These are phyloP conservation scores for Malus sieversii DNA, from an alignment of 306 rosid genomes.

Conservation along the genomic window DNA sequence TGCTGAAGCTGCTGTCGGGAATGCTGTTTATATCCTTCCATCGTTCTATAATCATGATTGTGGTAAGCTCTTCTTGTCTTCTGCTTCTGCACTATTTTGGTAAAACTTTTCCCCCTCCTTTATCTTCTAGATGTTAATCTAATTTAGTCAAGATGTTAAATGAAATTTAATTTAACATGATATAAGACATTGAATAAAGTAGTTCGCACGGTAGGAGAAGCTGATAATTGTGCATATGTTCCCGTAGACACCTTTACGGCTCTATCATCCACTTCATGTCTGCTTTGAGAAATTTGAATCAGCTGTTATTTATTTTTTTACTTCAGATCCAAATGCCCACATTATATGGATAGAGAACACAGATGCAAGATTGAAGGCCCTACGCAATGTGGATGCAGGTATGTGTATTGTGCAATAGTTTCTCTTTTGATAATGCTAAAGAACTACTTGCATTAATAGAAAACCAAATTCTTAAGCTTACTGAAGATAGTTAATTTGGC, in stretches of 20 bases:
- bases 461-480: too few relatives aligned
- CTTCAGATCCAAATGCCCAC: slow-evolving; percentile 88
- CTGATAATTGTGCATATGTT: neutral
- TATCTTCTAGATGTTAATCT: neutral
- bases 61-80: slow-evolving; percentile 37
- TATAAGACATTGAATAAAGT: neutral
- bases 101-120: neutral
- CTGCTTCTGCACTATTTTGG: neutral
- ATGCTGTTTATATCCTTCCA: slow-evolving; percentile 83
- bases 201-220: neutral
- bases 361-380: slow-evolving; percentile 67
- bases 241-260: neutral
- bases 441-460: neutral
- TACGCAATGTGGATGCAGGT: slow-evolving; percentile 71
- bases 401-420: neutral
- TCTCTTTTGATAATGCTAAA: neutral
- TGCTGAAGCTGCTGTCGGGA: slow-evolving; percentile 76
- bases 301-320: neutral
- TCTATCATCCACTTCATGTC: neutral
- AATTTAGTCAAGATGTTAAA: neutral
- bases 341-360: slow-evolving; percentile 79
- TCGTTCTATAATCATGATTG: slow-evolving; percentile 94
- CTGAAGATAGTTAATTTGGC: too few relatives aligned
- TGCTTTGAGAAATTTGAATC: neutral
- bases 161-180: neutral